These are phyloP conservation scores for Punctularia strigosozonata DNA, from an alignment of 768 basidiomycete species.

Conservation along the genomic window DNA sequence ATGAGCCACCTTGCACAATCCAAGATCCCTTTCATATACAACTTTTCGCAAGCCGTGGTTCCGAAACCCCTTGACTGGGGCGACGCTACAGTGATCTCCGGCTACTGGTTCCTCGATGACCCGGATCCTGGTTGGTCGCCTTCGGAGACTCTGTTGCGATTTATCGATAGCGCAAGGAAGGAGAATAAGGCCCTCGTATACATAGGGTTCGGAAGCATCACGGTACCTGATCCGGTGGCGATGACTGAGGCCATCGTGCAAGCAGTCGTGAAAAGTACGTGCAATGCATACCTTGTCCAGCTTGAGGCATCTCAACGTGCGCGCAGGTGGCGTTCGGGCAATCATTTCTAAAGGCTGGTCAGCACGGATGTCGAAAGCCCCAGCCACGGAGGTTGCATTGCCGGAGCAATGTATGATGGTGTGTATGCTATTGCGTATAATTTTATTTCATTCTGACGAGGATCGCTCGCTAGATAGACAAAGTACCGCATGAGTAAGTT, in stretches of 20 bases:
- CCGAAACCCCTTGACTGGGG: conserved; percentile 64
- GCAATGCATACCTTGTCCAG: background rate
- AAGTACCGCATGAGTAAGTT: conserved; percentile 49
- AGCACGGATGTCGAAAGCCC: conserved; percentile 33
- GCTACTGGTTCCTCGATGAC: conserved; percentile 62
- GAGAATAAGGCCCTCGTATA: conserved; percentile 56
- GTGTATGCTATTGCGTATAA: conserved; percentile 5
- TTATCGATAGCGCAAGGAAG: conserved; percentile 40
- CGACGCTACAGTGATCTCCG: conserved; percentile 42
- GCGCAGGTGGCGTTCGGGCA: conserved; percentile 45
- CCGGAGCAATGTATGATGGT: conserved; percentile 40
- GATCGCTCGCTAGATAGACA: conserved; percentile 32
- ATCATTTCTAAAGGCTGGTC: conserved; percentile 65
- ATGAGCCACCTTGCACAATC: conserved; percentile 47
- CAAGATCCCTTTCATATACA: conserved; percentile 56
- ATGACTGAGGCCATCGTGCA: conserved; percentile 46
- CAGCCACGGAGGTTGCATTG: conserved; percentile 29
- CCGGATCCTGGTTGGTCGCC: conserved; percentile 48
- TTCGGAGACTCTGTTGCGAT: conserved; percentile 34
- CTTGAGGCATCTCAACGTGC: conserved; percentile 2
- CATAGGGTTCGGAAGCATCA: conserved; percentile 62
- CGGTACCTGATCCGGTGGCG: conserved; percentile 44
- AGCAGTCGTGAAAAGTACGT: conserved; percentile 46
- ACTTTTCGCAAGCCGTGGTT: conserved; percentile 56
- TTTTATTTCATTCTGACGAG: background rate